Evolutionary conservation across 345 rosid species (phyloP).

Genomic region (Cardiospermum halicacabum): DNA sequence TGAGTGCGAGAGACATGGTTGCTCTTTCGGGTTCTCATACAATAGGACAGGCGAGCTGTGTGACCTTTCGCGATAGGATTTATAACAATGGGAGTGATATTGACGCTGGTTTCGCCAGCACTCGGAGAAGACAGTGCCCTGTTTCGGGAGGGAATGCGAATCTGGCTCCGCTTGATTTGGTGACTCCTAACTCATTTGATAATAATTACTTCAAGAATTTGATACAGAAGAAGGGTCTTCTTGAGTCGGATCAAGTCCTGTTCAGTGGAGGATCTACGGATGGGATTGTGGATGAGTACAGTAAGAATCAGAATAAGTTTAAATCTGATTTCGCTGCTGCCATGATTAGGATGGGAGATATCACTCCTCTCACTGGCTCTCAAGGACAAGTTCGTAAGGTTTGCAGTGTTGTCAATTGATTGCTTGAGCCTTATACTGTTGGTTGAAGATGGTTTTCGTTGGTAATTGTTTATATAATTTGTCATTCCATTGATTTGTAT

Average conservation of each 20-base stretch:
- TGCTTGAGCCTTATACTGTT: no score
- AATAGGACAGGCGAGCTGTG: slow-evolving; percentile 52
- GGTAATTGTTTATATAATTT: no score
- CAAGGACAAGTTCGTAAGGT: neutral
- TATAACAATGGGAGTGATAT: slow-evolving; percentile 41
- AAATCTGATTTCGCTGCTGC: neutral
- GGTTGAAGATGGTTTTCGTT: no score
- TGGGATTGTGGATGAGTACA: slow-evolving; percentile 35
- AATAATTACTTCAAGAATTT: slow-evolving; percentile 50
- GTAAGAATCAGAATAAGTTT: slow-evolving; percentile 30
- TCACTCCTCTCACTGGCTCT: neutral
- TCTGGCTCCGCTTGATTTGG: neutral
- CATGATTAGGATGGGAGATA: neutral
- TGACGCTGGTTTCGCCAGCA: slow-evolving; percentile 40
- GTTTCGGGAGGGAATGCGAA: slow-evolving; percentile 13
- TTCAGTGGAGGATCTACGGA: slow-evolving; percentile 43
- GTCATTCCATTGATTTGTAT: no score
- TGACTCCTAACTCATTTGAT: slow-evolving; percentile 50
- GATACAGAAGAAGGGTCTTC: slow-evolving; percentile 49
- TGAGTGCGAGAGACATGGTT: slow-evolving; percentile 50
- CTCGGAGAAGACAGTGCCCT: slow-evolving; percentile 37
- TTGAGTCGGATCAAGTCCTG: slow-evolving; percentile 42
- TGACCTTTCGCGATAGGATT: slow-evolving; percentile 37
- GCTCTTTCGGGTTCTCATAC: slow-evolving; percentile 60
- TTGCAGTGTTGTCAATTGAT: neutral